A percentile compares a stretch with the other conserved stretches of the same genome.
These are phyloP conservation scores for Pichia kluyveri DNA, from an alignment of 805 yeast genomes.

Conservation along the genomic window DNA sequence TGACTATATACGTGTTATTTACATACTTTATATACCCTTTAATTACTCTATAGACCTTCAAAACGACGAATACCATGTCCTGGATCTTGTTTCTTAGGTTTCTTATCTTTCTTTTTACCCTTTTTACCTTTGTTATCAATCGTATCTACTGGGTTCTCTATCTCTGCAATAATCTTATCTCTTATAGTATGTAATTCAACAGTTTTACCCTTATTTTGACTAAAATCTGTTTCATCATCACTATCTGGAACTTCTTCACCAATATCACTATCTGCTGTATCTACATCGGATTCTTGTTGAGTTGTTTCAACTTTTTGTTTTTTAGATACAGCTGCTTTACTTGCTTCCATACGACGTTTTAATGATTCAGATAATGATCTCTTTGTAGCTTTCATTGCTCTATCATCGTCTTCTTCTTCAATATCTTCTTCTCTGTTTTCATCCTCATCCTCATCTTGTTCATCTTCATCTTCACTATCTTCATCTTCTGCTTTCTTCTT, in stretches of 20 bases:
- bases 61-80: conserved; percentile 60
- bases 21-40: no score
- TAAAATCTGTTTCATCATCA: conserved; percentile 13
- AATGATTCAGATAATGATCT: conserved; percentile 5
- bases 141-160: conserved; percentile 16
- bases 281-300: not conserved
- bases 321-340: not conserved
- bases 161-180: conserved; percentile 18
- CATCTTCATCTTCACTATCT: conserved; percentile 2
- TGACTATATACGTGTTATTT: no score
- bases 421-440: not conserved
- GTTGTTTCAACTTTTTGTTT: not conserved
- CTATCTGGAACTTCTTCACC: conserved; percentile 9
- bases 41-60: conserved; percentile 32
- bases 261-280: not conserved
- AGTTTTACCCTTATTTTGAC: conserved; percentile 9
- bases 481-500: not conserved
- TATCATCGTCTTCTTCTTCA: not conserved
- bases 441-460: no score
- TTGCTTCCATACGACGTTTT: conserved; percentile 3
- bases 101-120: conserved; percentile 19
- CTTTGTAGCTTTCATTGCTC: not conserved
- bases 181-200: conserved; percentile 19
- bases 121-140: conserved; percentile 10
- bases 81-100: conserved; percentile 35